These are phyloP conservation scores for Globisporangium cederbergense DNA, from an alignment of 352 stramenopile genomes.

Conservation along the genomic window DNA sequence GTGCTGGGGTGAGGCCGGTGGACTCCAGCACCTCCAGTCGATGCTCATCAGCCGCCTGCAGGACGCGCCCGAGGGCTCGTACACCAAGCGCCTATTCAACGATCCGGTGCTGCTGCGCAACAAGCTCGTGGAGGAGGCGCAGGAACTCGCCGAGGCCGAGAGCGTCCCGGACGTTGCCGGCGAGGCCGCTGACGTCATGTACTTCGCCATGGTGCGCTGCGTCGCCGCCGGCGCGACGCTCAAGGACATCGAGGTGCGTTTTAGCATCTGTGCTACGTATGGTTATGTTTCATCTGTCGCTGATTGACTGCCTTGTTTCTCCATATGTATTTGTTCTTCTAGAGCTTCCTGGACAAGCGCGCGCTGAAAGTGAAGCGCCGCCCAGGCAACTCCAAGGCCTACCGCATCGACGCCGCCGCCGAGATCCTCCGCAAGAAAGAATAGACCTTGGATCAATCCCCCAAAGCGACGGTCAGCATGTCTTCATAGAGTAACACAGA, in stretches of 20 bases:
- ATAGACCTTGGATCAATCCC: neutral
- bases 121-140: constrained; percentile 96
- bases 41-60: constrained; percentile 84
- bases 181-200: constrained; percentile 95
- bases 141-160: constrained; percentile 90
- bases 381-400: constrained; percentile 85
- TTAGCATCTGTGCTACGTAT: neutral
- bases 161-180: constrained; percentile 86
- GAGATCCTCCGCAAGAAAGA: constrained; percentile 62
- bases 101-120: constrained; percentile 90
- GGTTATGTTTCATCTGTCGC: neutral
- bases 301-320: neutral
- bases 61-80: constrained; percentile 91
- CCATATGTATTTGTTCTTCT: neutral
- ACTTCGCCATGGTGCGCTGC: constrained; percentile 95
- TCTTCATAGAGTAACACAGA: neutral
- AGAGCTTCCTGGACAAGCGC: constrained; percentile 90
- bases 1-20: constrained; percentile 90
- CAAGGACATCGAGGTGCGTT: constrained; percentile 84
- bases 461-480: neutral
- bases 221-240: constrained; percentile 90
- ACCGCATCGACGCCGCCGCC: constrained; percentile 79
- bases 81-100: constrained; percentile 96
- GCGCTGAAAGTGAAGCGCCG: constrained; percentile 91
- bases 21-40: constrained; percentile 87